phyloP scores from a whole-genome alignment of 2,329 filamentous ascomycete species.

The Cordyceps farinosa region DNA sequence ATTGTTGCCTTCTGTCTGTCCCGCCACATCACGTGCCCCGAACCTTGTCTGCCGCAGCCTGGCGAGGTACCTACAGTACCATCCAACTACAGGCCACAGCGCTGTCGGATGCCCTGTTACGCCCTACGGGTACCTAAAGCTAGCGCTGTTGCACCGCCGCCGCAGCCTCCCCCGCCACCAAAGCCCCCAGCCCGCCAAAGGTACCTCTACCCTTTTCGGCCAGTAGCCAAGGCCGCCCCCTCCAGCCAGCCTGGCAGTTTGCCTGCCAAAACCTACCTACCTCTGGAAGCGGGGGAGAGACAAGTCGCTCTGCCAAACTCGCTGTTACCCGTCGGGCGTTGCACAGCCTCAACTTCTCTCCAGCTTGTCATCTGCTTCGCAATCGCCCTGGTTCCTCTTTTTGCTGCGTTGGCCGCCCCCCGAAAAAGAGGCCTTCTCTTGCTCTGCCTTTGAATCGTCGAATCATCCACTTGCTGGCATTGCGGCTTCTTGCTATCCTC shows the following conservation, averaged over 20 bases:
- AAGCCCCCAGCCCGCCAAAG: background rate
- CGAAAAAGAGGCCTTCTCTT: background rate
- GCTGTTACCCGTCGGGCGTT: constrained; percentile 11
- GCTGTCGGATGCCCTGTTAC: background rate
- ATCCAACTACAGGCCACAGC: background rate
- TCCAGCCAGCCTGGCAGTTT: background rate
- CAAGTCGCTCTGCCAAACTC: background rate
- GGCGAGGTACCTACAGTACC: background rate
- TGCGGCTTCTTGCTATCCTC: constrained; percentile 11
- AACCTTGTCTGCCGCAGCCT: background rate
- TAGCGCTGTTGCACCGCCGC: background rate
- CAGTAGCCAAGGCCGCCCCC: background rate
- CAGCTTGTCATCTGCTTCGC: constrained; percentile 15
- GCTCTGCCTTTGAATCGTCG: background rate
- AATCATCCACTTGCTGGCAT: background rate
- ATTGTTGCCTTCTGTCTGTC: too few relatives aligned
- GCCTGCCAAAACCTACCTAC: too few relatives aligned
- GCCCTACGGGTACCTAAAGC: background rate
- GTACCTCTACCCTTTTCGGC: background rate
- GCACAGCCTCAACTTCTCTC: constrained; percentile 19
- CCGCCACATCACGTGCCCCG: background rate
- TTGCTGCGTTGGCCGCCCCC: constrained; percentile 7
- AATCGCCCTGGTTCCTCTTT: background rate
- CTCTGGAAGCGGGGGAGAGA: constrained; percentile 9
- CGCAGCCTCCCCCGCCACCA: background rate